Percentiles rank a stretch among this genome's conserved stretches.
Evolutionary conservation across 108 stramenopile genomes (phyloP).

Genomic region (Poteriospumella lacustris): DNA sequence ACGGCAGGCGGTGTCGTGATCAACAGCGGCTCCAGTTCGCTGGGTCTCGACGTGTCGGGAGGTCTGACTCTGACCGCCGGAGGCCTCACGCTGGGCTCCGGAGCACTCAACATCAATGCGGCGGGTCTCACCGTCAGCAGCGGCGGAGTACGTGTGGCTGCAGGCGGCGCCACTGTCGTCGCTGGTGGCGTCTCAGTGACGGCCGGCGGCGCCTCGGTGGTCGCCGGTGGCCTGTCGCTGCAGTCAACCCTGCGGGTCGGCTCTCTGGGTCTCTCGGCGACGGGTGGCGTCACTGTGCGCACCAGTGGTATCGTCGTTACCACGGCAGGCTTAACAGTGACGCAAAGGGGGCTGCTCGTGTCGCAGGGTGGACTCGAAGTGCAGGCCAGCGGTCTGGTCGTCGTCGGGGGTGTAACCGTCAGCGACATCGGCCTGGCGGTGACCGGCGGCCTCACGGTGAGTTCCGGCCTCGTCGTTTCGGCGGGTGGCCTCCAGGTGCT

Average conservation of each 20-base stretch:
- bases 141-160: neutral
- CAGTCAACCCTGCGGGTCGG: neutral
- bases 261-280: neutral
- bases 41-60: neutral
- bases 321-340: too few relatives aligned
- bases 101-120: neutral
- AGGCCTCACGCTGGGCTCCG: too few relatives aligned
- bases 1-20: neutral
- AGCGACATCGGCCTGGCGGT: too few relatives aligned
- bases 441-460: neutral
- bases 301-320: too few relatives aligned
- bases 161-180: slow-evolving; percentile 9
- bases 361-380: too few relatives aligned
- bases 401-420: too few relatives aligned
- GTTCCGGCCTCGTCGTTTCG: neutral
- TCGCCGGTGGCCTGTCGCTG: neutral
- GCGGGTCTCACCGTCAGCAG: neutral
- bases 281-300: neutral
- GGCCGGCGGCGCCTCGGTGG: neutral
- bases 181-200: neutral
- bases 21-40: neutral
- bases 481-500: neutral
- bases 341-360: too few relatives aligned
- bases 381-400: too few relatives aligned
- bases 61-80: neutral